Evolutionary conservation across 495 filamentous ascomycete species (phyloP), one percentile per base, ranked within the genome.

Genomic region (Neurospora sp.): DNA sequence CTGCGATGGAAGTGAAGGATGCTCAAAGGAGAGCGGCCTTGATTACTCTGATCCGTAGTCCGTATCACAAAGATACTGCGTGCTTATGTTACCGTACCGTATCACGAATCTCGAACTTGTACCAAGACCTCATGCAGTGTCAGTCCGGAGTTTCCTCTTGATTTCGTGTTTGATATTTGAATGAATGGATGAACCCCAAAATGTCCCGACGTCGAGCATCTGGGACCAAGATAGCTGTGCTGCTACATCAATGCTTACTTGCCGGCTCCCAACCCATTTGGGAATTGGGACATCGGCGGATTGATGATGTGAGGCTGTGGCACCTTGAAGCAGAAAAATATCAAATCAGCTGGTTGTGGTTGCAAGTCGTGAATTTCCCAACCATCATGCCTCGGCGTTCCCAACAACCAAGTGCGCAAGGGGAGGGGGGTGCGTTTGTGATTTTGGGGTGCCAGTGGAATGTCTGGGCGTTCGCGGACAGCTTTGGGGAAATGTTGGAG

Each of bases 401-500:
- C 53, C 53, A 65, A 61, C 53, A 59, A 59, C 48, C 48, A 65
- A 59, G 48, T 59, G 48, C 5, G 48, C 48, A 9, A 37, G 22
- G 14, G 2, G 27, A 14, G 40, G 14, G 22, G 22, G 48, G 20
- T 16, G 22, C n/a, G 44, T 48, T 11, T 48, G n/a, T 48, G 44
- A 20, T 48, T 48, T 48, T 48, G 44, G n/a, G n/a, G 44, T 48
- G 44, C n/a, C 41, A 42, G 18, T 18, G 20, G 70, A 48, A 71
- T 53, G 40, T 38, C 48, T 41, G 35, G 27, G 39, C 38, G 16
- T 68, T 42, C 69, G 41, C 74, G 74, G 74, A 74, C 74, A 40
- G 71, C 20, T 71, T 75, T 75, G 74, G 74, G 74, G 74, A 68
- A 73, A 71, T 53, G 48, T 75, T 71, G 70, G 73, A 74, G 70